Conservation (phyloP, 2,329 filamentous ascomycete species). For the Ophiostoma perfectum region DNA sequence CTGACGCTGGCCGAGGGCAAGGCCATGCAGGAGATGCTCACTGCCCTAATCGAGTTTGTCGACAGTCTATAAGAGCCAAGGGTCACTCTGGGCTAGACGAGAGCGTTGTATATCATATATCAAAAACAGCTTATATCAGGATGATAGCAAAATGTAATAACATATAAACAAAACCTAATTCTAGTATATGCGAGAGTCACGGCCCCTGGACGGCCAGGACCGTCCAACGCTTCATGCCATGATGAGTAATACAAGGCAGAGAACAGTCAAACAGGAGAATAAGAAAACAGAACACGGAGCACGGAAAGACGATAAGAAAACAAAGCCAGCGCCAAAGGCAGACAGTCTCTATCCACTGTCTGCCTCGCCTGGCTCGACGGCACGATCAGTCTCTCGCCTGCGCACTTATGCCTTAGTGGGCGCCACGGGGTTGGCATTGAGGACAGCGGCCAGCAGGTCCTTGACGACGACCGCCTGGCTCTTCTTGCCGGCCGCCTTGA, state of each 20-base stretch:
- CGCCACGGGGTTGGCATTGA: constrained; percentile 69
- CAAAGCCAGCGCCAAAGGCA: background rate
- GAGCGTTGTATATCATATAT: background rate
- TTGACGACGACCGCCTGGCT: constrained; percentile 73
- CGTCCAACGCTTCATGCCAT: constrained; percentile 5
- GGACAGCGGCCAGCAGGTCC: constrained; percentile 78
- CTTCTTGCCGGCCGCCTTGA: constrained; percentile 73
- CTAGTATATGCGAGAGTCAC: constrained; percentile 7
- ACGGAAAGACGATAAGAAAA: background rate
- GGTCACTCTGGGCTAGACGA: too few relatives aligned
- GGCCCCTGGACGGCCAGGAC: background rate
- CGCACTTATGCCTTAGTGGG: constrained; percentile 31
- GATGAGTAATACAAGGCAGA: background rate
- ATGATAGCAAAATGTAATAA: background rate
- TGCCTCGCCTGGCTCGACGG: too few relatives aligned
- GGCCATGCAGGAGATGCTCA: constrained; percentile 52
- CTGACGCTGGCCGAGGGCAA: constrained; percentile 51
- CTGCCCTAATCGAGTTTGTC: constrained; percentile 48
- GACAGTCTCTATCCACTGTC: too few relatives aligned
- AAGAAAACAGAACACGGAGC: background rate
- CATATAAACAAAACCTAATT: constrained; percentile 6
- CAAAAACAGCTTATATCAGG: background rate
- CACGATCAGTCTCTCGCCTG: background rate
- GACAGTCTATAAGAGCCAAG: constrained; percentile 22
- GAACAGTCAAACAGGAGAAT: background rate